A percentile compares a stretch with the other conserved stretches of the same genome.
These are phyloP conservation scores for Huiozyma sinensis DNA, from an alignment of 805 yeast species.

Conservation along the genomic window DNA sequence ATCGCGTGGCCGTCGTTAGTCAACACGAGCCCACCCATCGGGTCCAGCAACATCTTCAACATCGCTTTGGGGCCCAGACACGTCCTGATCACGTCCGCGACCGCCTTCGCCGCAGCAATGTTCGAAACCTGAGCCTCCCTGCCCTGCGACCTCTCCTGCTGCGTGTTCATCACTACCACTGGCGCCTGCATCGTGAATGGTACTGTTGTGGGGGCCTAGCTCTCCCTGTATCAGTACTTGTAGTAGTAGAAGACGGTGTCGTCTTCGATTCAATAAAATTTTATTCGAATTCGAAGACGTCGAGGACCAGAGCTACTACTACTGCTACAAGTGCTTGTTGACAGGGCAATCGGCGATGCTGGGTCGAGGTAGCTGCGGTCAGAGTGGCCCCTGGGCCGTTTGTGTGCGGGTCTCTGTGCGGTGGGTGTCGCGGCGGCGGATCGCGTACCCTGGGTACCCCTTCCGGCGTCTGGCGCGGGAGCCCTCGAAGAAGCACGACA, in stretches of 20 bases:
- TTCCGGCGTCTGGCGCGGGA: constrained; percentile 33
- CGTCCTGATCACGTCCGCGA: constrained; percentile 93
- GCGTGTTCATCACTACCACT: constrained; percentile 74
- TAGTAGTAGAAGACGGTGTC: no score
- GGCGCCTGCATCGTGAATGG: constrained; percentile 55
- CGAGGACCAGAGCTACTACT: no score
- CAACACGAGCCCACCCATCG: constrained; percentile 85
- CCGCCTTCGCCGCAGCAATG: constrained; percentile 99
- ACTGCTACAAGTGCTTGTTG: no score
- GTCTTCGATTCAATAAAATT: no score
- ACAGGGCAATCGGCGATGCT: background rate
- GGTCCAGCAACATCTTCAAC: constrained; percentile 95
- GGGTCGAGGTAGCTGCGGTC: background rate
- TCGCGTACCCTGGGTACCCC: constrained; percentile 47
- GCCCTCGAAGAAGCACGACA: constrained; percentile 33
- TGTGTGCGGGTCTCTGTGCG: background rate
- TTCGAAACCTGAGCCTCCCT: constrained; percentile 95
- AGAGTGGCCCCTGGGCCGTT: background rate
- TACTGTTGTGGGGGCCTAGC: no score
- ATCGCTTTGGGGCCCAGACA: constrained; percentile 98
- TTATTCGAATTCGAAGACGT: no score
- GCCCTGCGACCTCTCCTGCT: constrained; percentile 88
- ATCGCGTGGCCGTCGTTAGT: constrained; percentile 99
- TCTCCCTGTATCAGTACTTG: no score
- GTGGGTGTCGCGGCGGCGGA: constrained; percentile 33